These are phyloP conservation scores for Plectosphaerella plurivora DNA, from an alignment of 2,329 filamentous ascomycete genomes.

Conservation along the genomic window DNA sequence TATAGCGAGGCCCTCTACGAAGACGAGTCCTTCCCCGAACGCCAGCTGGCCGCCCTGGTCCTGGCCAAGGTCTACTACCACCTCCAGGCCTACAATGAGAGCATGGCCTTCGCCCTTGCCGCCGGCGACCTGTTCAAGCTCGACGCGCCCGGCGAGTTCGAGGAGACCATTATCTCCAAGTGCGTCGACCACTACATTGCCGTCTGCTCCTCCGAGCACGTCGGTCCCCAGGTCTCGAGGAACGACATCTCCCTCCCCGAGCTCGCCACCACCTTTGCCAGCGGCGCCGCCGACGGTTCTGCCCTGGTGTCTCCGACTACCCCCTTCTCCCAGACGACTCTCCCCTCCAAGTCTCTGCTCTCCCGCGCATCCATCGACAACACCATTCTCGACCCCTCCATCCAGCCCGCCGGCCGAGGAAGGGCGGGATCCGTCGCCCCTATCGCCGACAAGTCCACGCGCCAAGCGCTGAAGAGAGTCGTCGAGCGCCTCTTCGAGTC, in stretches of 20 bases:
- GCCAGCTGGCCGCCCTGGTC: constrained; percentile 88
- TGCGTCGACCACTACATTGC: constrained; percentile 98
- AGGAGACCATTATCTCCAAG: constrained; percentile 98
- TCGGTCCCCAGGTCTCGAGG: constrained; percentile 36
- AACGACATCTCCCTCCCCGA: constrained; percentile 52
- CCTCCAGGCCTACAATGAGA: constrained; percentile 97
- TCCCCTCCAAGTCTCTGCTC: constrained; percentile 93
- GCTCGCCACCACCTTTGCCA: constrained; percentile 75
- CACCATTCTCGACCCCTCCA: constrained; percentile 55
- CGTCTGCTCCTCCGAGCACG: constrained; percentile 52
- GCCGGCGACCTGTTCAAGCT: constrained; percentile 94
- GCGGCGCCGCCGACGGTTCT: constrained; percentile 60
- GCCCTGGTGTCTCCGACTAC: constrained; percentile 83
- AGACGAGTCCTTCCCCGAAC: constrained; percentile 90
- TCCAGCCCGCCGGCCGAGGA: constrained; percentile 50
- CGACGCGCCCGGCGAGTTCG: constrained; percentile 87
- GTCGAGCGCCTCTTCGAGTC: constrained; percentile 89
- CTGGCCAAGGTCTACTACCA: constrained; percentile 99
- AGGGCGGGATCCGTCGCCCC: constrained; percentile 60
- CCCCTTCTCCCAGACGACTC: constrained; percentile 88
- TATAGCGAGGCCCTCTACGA: constrained; percentile 92
- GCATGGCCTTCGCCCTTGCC: constrained; percentile 95
- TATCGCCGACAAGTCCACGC: constrained; percentile 63
- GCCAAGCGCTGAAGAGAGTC: constrained; percentile 74
- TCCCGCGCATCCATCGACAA: constrained; percentile 71